A percentile compares a stretch with the other conserved stretches of the same genome.
phyloP scores from a whole-genome alignment of 1,139 yeast genomes.

The Saccharomycopsis hybrid region DNA sequence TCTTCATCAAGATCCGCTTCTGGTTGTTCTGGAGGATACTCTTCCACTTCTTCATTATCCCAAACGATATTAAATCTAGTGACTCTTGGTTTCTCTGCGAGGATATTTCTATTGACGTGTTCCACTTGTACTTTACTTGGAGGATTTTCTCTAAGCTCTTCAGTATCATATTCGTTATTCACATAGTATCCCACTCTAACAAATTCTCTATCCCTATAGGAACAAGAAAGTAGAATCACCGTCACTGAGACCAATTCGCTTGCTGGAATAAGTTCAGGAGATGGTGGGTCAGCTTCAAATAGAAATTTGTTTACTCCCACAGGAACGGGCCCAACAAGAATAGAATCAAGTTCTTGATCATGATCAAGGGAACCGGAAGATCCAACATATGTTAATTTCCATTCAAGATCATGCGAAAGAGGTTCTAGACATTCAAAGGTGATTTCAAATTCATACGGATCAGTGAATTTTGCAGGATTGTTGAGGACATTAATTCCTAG shows the following conservation, averaged over 20 bases:
- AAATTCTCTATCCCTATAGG: slow-evolving; percentile 89
- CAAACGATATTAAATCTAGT: slow-evolving; percentile 94
- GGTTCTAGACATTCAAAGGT: slow-evolving; percentile 96
- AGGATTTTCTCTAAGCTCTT: slow-evolving; percentile 88
- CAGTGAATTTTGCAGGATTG: slow-evolving; percentile 92
- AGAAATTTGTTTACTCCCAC: slow-evolving; percentile 92
- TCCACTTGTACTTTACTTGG: slow-evolving; percentile 93
- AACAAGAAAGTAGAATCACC: slow-evolving; percentile 84
- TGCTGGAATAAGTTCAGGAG: slow-evolving; percentile 93
- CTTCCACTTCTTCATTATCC: slow-evolving; percentile 62
- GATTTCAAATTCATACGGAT: slow-evolving; percentile 92
- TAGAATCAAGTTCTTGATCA: slow-evolving; percentile 93
- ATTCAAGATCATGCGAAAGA: slow-evolving; percentile 85
- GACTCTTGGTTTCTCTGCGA: slow-evolving; percentile 97
- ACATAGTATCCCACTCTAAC: slow-evolving; percentile 97
- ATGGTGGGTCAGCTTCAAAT: slow-evolving; percentile 93
- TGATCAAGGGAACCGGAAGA: slow-evolving; percentile 89
- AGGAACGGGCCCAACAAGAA: slow-evolving; percentile 96
- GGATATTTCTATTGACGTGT: slow-evolving; percentile 85
- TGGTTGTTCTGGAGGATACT: slow-evolving; percentile 73
- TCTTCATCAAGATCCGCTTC: slow-evolving; percentile 51
- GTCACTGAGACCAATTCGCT: slow-evolving; percentile 93
- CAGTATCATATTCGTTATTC: slow-evolving; percentile 91
- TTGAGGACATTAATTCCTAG: slow-evolving; percentile 87
- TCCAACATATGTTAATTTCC: slow-evolving; percentile 97